Percentiles rank a stretch among this genome's conserved stretches.
Evolutionary conservation across 345 rosid species (phyloP).

Genomic region (Barbarea vulgaris): DNA sequence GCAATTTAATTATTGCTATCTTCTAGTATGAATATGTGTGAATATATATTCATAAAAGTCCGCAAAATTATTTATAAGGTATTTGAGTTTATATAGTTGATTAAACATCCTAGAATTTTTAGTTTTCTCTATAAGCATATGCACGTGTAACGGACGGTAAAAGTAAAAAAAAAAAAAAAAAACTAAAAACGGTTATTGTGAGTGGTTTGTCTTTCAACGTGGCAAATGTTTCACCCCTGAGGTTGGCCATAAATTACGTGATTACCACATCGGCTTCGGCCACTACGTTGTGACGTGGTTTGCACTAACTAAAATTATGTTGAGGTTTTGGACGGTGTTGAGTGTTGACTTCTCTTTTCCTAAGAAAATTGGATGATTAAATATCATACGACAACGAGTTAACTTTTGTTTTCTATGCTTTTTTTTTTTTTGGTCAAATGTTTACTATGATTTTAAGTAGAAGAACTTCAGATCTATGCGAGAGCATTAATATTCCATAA

Average conservation of each 20-base stretch:
- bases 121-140: too few species aligned
- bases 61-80: background rate
- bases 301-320: slow-evolving; percentile 6
- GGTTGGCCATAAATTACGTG: slow-evolving; percentile 17
- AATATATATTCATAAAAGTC: background rate
- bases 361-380: background rate
- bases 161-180: too few species aligned
- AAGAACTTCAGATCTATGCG: too few species aligned
- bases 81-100: background rate
- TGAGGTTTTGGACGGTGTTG: slow-evolving; percentile 11
- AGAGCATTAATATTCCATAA: too few species aligned
- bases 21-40: background rate
- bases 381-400: background rate
- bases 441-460: too few species aligned
- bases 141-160: background rate
- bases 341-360: background rate
- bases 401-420: background rate
- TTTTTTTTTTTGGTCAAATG: too few species aligned
- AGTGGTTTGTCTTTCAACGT: background rate
- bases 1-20: background rate
- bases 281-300: slow-evolving; percentile 34
- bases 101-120: too few species aligned
- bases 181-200: slow-evolving; percentile 4
- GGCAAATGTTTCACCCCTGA: background rate
- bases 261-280: slow-evolving; percentile 14